Evolutionary conservation across 2,329 filamentous ascomycete species (phyloP).

Genomic region (Verticillium albo-atrum): DNA sequence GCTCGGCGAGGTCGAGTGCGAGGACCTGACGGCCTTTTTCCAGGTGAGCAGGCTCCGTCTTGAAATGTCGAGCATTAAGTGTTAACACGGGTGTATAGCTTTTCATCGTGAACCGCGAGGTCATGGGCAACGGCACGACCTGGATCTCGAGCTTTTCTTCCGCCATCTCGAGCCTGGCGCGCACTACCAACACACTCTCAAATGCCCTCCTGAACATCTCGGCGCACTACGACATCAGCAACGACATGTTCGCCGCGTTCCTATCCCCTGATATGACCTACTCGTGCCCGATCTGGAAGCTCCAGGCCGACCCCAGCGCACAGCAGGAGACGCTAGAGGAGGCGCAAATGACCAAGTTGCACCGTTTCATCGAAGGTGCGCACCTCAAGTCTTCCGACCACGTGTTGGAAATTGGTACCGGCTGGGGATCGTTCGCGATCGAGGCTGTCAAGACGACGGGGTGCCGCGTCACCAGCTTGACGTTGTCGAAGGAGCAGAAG

Average conservation of each 20-base stretch:
- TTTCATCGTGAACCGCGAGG: conserved; percentile 64
- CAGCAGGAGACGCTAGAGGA: conserved; percentile 54
- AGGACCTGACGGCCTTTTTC: conserved; percentile 65
- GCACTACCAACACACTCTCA: conserved; percentile 51
- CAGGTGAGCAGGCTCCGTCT: conserved; percentile 36
- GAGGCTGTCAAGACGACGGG: conserved; percentile 61
- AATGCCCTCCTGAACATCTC: conserved; percentile 62
- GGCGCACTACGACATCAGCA: conserved; percentile 72
- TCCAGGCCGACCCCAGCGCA: conserved; percentile 30
- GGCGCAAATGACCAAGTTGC: conserved; percentile 64
- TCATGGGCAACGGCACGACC: conserved; percentile 61
- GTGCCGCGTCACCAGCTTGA: conserved; percentile 65
- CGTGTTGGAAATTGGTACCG: conserved; percentile 70
- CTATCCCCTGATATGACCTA: conserved; percentile 74
- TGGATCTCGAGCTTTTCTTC: conserved; percentile 54
- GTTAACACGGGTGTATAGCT: conserved; percentile 38
- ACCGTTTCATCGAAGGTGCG: conserved; percentile 61
- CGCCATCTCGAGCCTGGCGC: conserved; percentile 53
- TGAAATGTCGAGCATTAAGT: neutral
- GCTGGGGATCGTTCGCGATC: conserved; percentile 73
- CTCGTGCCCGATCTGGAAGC: conserved; percentile 64
- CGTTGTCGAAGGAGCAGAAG: conserved; percentile 66
- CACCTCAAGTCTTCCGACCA: conserved; percentile 61
- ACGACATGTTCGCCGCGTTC: conserved; percentile 72
- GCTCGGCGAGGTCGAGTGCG: conserved; percentile 65